Conservation (phyloP, 495 filamentous ascomycete genomes). For the Hypoxylon rickii region DNA sequence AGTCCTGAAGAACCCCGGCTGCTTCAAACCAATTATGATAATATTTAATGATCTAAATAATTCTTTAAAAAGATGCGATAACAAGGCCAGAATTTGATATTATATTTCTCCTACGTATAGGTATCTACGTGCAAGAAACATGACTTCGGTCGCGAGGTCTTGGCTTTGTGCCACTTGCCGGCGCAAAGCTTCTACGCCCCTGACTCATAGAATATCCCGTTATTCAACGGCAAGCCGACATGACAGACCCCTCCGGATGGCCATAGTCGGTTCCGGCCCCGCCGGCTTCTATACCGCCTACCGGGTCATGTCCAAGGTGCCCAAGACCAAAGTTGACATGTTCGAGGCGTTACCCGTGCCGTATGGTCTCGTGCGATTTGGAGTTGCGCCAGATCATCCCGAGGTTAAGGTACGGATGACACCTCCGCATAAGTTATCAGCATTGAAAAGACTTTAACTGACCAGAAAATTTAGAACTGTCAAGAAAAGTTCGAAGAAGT, state of each 20-base stretch:
- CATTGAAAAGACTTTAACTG: neutral
- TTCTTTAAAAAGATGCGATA: conserved; percentile 15
- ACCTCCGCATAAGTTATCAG: neutral
- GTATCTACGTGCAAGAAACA: conserved; percentile 1
- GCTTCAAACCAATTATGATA: neutral
- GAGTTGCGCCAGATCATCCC: conserved; percentile 95
- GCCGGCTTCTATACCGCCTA: conserved; percentile 96
- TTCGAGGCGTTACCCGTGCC: conserved; percentile 93
- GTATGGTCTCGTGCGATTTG: conserved; percentile 88
- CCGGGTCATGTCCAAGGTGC: conserved; percentile 73
- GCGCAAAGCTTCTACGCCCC: conserved; percentile 17
- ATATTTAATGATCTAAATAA: neutral
- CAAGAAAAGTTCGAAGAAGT: conserved; percentile 91
- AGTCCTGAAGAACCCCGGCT: neutral
- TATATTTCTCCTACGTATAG: too few relatives aligned
- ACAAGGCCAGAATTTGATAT: too few relatives aligned
- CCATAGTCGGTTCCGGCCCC: conserved; percentile 91
- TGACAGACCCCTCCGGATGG: conserved; percentile 70
- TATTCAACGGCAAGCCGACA: conserved; percentile 40
- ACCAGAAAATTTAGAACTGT: conserved; percentile 69
- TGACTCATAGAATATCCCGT: conserved; percentile 14
- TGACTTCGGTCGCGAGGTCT: conserved; percentile 27
- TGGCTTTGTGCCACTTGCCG: conserved; percentile 36
- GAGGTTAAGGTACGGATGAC: conserved; percentile 81
- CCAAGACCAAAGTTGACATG: conserved; percentile 83